Conservation (phyloP, 2,329 filamentous ascomycete genomes). For the Botrytis hyacinthi region DNA sequence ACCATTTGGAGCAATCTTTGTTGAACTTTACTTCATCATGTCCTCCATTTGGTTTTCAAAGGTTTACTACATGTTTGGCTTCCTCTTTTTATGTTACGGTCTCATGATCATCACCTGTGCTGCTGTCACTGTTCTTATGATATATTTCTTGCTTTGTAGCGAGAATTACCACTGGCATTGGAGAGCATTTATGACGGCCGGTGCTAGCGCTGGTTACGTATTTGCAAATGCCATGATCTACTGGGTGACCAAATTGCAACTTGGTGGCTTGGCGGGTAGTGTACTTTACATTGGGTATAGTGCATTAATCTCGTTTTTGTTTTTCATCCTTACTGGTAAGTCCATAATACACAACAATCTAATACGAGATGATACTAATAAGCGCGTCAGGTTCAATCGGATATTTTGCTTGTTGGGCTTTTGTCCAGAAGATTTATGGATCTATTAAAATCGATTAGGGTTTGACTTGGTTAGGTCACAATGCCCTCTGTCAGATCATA, state of each 20-base stretch:
- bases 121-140: constrained; percentile 86
- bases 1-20: constrained; percentile 94
- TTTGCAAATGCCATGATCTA: constrained; percentile 90
- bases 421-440: constrained; percentile 88
- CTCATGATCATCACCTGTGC: constrained; percentile 96
- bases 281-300: constrained; percentile 95
- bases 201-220: constrained; percentile 87
- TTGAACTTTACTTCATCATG: constrained; percentile 99
- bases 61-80: constrained; percentile 99
- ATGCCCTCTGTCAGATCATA: background rate
- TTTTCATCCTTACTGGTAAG: constrained; percentile 92
- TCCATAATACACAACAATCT: constrained; percentile 26
- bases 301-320: constrained; percentile 80
- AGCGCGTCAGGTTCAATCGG: constrained; percentile 75
- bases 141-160: constrained; percentile 92
- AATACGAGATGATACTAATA: constrained; percentile 25
- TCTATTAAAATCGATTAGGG: constrained; percentile 94
- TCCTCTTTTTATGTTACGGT: constrained; percentile 95
- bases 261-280: constrained; percentile 79
- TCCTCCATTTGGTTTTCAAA: constrained; percentile 97
- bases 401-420: constrained; percentile 92
- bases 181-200: constrained; percentile 88
- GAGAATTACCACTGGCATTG: constrained; percentile 99
- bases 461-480: background rate
- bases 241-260: constrained; percentile 82